These are phyloP conservation scores for Annona squamosa DNA, from an alignment of 164 flowering plant species.

Conservation along the genomic window DNA sequence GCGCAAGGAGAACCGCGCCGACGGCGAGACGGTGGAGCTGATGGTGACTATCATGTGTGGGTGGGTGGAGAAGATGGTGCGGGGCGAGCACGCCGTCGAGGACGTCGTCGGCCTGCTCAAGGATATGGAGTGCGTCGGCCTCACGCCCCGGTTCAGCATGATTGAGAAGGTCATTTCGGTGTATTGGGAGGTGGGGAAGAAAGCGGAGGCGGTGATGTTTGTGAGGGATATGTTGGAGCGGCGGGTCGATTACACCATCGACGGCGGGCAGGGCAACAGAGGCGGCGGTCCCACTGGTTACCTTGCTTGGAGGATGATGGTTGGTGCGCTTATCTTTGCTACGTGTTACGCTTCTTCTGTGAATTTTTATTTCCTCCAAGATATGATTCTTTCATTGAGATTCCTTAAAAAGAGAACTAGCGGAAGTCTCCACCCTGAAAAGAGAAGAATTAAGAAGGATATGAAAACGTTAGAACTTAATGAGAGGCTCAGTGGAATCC, in stretches of 20 bases:
- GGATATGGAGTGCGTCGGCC: constrained; percentile 94
- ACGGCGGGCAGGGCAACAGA: constrained; percentile 38
- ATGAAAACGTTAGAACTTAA: too few relatives aligned
- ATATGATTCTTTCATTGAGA: too few relatives aligned
- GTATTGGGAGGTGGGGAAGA: constrained; percentile 76
- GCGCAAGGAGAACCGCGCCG: constrained; percentile 72
- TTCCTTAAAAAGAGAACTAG: too few relatives aligned
- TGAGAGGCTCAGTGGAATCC: too few relatives aligned
- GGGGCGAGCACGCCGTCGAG: constrained; percentile 37
- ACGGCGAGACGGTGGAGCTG: constrained; percentile 87
- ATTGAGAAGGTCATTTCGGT: constrained; percentile 80
- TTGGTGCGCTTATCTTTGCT: constrained; percentile 10
- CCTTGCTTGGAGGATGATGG: constrained; percentile 98
- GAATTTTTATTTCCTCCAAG: too few relatives aligned
- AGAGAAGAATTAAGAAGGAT: too few relatives aligned
- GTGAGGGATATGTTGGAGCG: constrained; percentile 67
- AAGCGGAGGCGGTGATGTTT: constrained; percentile 51
- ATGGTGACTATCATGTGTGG: constrained; percentile 94
- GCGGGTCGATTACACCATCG: constrained; percentile 35
- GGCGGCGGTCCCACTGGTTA: constrained; percentile 95
- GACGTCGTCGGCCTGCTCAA: constrained; percentile 80
- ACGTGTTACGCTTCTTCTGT: background rate
- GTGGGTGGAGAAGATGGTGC: constrained; percentile 80
- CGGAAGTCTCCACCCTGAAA: too few relatives aligned
- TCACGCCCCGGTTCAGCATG: constrained; percentile 79